phyloP scores from a whole-genome alignment of 2,329 filamentous ascomycete species.

The Parasarocladium wereldwijsianum region DNA sequence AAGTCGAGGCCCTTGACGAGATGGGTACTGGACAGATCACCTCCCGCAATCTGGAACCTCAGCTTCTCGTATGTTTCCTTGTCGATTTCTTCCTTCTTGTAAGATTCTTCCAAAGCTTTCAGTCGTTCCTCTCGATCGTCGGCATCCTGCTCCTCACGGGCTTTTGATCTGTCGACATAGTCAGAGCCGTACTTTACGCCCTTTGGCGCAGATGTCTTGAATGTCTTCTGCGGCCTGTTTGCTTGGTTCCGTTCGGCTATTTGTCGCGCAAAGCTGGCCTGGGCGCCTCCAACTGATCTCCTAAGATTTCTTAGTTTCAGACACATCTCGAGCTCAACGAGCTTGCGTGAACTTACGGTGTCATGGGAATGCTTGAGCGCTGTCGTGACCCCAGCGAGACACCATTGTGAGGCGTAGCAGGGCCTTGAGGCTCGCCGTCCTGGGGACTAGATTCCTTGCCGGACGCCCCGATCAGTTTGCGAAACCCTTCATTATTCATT shows the following conservation, averaged over 20 bases:
- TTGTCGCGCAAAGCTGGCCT: slow-evolving; percentile 68
- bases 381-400: slow-evolving; percentile 60
- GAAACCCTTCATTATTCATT: slow-evolving; percentile 97
- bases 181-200: slow-evolving; percentile 66
- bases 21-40: slow-evolving; percentile 68
- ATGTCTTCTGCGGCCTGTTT: slow-evolving; percentile 49
- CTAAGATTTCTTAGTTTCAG: slow-evolving; percentile 24
- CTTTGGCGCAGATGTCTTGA: slow-evolving; percentile 67
- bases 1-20: slow-evolving; percentile 87
- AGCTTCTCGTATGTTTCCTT: slow-evolving; percentile 62
- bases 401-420: slow-evolving; percentile 16
- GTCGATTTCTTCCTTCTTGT: slow-evolving; percentile 76
- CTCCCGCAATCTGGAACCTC: slow-evolving; percentile 64
- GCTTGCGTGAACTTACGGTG: slow-evolving; percentile 49
- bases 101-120: slow-evolving; percentile 63
- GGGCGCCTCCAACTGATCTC: slow-evolving; percentile 42
- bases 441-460: slow-evolving; percentile 22
- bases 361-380: slow-evolving; percentile 81
- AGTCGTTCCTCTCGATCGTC: slow-evolving; percentile 49
- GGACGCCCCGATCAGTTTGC: slow-evolving; percentile 50
- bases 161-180: slow-evolving; percentile 69
- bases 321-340: not conserved
- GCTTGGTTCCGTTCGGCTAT: slow-evolving; percentile 56
- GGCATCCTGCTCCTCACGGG: slow-evolving; percentile 37
- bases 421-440: slow-evolving; percentile 28